phyloP scores from a whole-genome alignment of 1,284 basidiomycete genomes.

The Wallemia ichthyophaga region DNA sequence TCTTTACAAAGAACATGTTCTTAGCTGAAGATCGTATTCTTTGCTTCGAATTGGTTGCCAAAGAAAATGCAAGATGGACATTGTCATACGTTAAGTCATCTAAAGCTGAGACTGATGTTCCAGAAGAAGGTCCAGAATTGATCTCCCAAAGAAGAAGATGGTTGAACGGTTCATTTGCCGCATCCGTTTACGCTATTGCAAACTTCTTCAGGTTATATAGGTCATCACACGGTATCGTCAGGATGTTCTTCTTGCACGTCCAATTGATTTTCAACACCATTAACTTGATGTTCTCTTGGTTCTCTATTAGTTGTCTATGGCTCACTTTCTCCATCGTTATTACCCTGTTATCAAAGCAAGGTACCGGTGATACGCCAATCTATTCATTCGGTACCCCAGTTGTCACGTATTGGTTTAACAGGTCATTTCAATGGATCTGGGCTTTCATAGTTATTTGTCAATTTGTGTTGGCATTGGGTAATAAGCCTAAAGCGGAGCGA shows the following conservation, averaged over 20 bases:
- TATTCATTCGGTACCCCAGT: conserved; percentile 34
- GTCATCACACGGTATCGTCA: conserved; percentile 48
- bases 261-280: conserved; percentile 61
- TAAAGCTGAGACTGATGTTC: conserved; percentile 77
- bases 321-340: conserved; percentile 89
- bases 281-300: conserved; percentile 62
- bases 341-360: conserved; percentile 40
- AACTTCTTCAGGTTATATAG: conserved; percentile 77
- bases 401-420: conserved; percentile 65
- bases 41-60: conserved; percentile 87
- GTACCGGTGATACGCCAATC: conserved; percentile 15
- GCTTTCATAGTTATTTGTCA: conserved; percentile 36
- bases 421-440: conserved; percentile 59
- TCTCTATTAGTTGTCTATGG: conserved; percentile 76
- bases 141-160: conserved; percentile 86
- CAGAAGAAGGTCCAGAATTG: conserved; percentile 54
- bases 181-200: conserved; percentile 76
- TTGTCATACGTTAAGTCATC: conserved; percentile 80
- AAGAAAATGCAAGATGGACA: conserved; percentile 57
- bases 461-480: conserved; percentile 82
- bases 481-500: conserved; percentile 80
- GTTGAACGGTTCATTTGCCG: conserved; percentile 92
- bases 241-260: conserved; percentile 77
- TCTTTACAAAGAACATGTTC: conserved; percentile 73
- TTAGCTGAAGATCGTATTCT: conserved; percentile 82